Evolutionary conservation across 2,329 filamentous ascomycete genomes (phyloP), one percentile per base, ranked within the genome.

Genomic region (Neophaeococcomyces mojaviensis): DNA sequence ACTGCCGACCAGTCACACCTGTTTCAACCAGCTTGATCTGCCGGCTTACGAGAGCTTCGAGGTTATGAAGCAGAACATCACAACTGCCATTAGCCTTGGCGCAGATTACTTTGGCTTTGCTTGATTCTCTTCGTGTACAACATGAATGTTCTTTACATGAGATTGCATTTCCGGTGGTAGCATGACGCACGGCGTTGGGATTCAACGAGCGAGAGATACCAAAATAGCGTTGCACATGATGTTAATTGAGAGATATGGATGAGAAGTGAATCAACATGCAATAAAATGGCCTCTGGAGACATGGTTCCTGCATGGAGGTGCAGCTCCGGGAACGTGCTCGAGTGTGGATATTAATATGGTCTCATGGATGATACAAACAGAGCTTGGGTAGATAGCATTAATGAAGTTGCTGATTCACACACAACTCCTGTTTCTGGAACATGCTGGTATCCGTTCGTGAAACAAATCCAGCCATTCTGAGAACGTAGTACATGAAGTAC

Each of bases 21-120:
- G 92, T 74, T 98, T 98, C 72, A 98, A 98, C 66, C 92, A 98
- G 72, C 87, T 98, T 63, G 92, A 98, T 71, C 79, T 98, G 57
- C 92, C 92, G 34, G 92, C 98, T 70, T 98, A 98, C 63, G 92
- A 97, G 61, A 94, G 81, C 64, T 98, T 98, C 67, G 92, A 98
- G 60, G 76, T 78, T 57, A 78, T 98, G 51, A 82, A 92, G 52
- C 81, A 86, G 59, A 88, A 92, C 63, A 70, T 98, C 49, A 82
- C 94, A 66, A 97, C 89, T 57, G 92, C 92, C 52, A 96, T 98
- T 67, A 98, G 92, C n/a, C 84, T 89, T 55, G 92, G 92, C 57
- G 92, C 88, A 70, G 90, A 97, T 66, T 97, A 82, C 65, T 98
- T 98, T 66, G 92, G 92, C 51, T 97, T 98, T 68, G 90, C 92